Evolutionary conservation across 2,329 filamentous ascomycete genomes (phyloP).

Genomic region (Epichloe brachyelytri): DNA sequence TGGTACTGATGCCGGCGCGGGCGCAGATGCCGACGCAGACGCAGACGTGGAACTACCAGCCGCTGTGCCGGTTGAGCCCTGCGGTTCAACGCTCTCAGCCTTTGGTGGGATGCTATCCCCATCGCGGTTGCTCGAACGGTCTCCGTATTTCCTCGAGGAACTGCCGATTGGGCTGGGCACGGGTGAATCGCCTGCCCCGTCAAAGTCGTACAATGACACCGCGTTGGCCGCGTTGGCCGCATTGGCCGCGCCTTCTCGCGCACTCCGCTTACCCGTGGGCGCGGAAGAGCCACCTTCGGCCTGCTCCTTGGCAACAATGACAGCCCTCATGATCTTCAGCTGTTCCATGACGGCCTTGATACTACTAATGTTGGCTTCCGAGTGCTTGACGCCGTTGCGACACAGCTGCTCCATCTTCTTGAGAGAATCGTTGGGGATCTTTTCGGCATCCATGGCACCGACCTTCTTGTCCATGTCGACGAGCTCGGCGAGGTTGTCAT

Average conservation of each 20-base stretch:
- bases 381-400: constrained; percentile 28
- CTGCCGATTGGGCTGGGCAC: constrained; percentile 29
- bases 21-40: not conserved
- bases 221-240: constrained; percentile 15
- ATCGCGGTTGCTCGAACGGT: constrained; percentile 25
- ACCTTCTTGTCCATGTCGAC: constrained; percentile 28
- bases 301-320: constrained; percentile 31
- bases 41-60: not conserved
- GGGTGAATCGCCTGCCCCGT: constrained; percentile 31
- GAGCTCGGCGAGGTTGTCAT: constrained; percentile 26
- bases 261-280: constrained; percentile 11
- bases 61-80: constrained; percentile 19
- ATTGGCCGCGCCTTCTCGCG: constrained; percentile 11
- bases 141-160: constrained; percentile 23
- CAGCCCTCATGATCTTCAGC: constrained; percentile 28
- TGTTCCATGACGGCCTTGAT: constrained; percentile 28
- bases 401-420: constrained; percentile 30
- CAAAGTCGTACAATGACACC: constrained; percentile 31
- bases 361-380: constrained; percentile 24
- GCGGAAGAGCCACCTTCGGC: constrained; percentile 16
- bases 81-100: constrained; percentile 43
- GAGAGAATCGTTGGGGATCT: constrained; percentile 24
- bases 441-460: constrained; percentile 25
- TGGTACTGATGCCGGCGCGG: not conserved
- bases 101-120: constrained; percentile 43